These are phyloP conservation scores for Tulasnella sp. DNA, from an alignment of 768 basidiomycete genomes.

Conservation along the genomic window DNA sequence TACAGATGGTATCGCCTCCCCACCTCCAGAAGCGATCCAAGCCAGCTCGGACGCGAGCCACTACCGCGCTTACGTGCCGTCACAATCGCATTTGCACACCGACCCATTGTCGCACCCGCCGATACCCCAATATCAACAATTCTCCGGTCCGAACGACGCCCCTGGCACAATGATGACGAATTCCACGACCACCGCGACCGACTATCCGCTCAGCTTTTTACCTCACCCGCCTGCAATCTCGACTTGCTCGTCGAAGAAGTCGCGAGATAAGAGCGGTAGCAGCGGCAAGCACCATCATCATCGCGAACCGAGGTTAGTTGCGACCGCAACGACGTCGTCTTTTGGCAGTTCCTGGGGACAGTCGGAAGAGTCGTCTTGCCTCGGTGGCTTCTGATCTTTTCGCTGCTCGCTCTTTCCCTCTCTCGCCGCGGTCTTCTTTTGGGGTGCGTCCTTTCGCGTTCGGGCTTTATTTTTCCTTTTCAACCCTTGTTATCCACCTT, in stretches of 20 bases:
- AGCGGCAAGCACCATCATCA: not conserved
- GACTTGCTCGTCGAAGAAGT: conserved; percentile 17
- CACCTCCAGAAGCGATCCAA: conserved; percentile 18
- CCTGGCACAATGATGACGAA: too few species aligned
- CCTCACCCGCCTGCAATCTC: conserved; percentile 18
- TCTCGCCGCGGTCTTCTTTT: not conserved
- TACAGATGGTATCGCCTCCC: conserved; percentile 23
- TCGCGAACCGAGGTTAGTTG: not conserved
- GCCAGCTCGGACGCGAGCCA: not conserved
- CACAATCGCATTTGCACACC: conserved; percentile 25
- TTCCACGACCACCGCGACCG: not conserved
- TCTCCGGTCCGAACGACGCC: not conserved
- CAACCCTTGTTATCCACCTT: not conserved
- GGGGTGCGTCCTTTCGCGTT: conserved; percentile 1
- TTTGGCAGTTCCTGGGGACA: conserved; percentile 6
- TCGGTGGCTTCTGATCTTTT: conserved; percentile 25
- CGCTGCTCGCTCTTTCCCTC: not conserved
- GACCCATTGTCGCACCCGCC: conserved; percentile 25
- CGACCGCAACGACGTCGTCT: not conserved
- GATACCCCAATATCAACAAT: conserved; percentile 10
- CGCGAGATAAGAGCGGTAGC: conserved; percentile 9
- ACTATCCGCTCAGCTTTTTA: conserved; percentile 22
- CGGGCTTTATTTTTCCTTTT: not conserved
- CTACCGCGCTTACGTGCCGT: conserved; percentile 5
- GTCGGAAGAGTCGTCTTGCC: conserved; percentile 24